Conservation (phyloP, 148 eudicot genomes). For the Vaccinium vitisidaea region DNA sequence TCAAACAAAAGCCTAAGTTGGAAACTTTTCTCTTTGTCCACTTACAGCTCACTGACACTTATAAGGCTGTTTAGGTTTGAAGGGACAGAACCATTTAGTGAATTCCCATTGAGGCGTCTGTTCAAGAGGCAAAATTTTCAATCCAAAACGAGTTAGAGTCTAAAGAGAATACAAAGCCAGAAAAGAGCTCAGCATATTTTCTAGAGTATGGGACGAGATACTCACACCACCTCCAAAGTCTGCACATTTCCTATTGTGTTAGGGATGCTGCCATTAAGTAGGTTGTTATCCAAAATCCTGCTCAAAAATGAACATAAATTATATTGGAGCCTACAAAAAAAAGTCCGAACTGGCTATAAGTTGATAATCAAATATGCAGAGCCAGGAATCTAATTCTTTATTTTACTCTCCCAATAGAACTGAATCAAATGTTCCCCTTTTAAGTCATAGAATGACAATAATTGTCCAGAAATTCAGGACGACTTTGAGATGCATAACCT, state of each 20-base stretch:
- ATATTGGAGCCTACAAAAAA: not conserved
- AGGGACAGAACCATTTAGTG: constrained; percentile 52
- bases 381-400: not conserved
- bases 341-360: not conserved
- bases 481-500: too few relatives aligned
- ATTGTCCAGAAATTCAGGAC: too few relatives aligned
- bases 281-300: constrained; percentile 83
- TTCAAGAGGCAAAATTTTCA: constrained; percentile 13
- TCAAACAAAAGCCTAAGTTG: not conserved
- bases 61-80: constrained; percentile 52
- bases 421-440: not conserved
- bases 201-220: constrained; percentile 18
- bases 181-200: not conserved
- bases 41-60: constrained; percentile 67
- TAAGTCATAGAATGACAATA: not conserved
- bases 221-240: constrained; percentile 72
- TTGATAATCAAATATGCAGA: not conserved
- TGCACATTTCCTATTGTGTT: constrained; percentile 53
- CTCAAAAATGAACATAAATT: constrained; percentile 1
- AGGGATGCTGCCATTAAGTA: constrained; percentile 60
- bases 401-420: not conserved
- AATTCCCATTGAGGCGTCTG: constrained; percentile 84
- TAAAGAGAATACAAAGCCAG: not conserved
- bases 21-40: not conserved
- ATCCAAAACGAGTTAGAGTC: not conserved